phyloP scores from a whole-genome alignment of 1,284 basidiomycete species.

The Cystobasidiaceae sp. region DNA sequence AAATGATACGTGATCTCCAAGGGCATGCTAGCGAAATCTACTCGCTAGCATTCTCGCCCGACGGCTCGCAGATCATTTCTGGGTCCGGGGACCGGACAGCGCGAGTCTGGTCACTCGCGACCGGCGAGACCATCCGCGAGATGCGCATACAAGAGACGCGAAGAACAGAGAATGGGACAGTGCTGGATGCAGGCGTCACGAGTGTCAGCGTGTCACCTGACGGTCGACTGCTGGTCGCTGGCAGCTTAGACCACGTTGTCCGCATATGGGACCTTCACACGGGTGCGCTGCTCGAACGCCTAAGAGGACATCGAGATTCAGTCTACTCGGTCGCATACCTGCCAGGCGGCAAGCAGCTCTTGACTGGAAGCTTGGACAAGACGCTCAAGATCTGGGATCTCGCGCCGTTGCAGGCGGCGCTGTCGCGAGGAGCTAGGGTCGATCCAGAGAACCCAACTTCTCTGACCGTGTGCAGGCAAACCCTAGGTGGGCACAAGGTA shows the following conservation, averaged over 20 bases:
- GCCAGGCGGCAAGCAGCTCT: slow-evolving; percentile 67
- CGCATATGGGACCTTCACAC: slow-evolving; percentile 78
- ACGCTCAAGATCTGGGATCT: slow-evolving; percentile 85
- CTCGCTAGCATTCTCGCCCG: slow-evolving; percentile 75
- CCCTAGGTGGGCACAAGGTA: slow-evolving; percentile 79
- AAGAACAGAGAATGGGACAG: slow-evolving; percentile 9
- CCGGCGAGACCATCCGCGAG: slow-evolving; percentile 54
- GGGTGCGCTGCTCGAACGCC: slow-evolving; percentile 64
- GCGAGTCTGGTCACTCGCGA: slow-evolving; percentile 78
- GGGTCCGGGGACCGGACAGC: slow-evolving; percentile 84
- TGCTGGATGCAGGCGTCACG: slow-evolving; percentile 68
- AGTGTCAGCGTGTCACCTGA: slow-evolving; percentile 75
- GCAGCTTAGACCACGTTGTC: slow-evolving; percentile 74
- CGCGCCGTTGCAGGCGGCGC: slow-evolving; percentile 49
- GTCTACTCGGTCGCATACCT: slow-evolving; percentile 82
- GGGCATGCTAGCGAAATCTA: slow-evolving; percentile 89
- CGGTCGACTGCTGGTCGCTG: slow-evolving; percentile 72
- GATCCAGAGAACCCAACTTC: slow-evolving; percentile 33
- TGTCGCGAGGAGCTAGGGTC: slow-evolving; percentile 35
- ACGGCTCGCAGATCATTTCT: slow-evolving; percentile 76
- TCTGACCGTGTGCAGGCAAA: slow-evolving; percentile 61
- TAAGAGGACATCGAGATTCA: slow-evolving; percentile 75
- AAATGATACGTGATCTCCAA: slow-evolving; percentile 66
- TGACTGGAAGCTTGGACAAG: slow-evolving; percentile 79
- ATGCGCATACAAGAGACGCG: slow-evolving; percentile 47